A percentile compares a stretch with the other conserved stretches of the same genome.
phyloP scores from a whole-genome alignment of 2,329 filamentous ascomycete species.

The Pseudopithomyces maydicus region DNA sequence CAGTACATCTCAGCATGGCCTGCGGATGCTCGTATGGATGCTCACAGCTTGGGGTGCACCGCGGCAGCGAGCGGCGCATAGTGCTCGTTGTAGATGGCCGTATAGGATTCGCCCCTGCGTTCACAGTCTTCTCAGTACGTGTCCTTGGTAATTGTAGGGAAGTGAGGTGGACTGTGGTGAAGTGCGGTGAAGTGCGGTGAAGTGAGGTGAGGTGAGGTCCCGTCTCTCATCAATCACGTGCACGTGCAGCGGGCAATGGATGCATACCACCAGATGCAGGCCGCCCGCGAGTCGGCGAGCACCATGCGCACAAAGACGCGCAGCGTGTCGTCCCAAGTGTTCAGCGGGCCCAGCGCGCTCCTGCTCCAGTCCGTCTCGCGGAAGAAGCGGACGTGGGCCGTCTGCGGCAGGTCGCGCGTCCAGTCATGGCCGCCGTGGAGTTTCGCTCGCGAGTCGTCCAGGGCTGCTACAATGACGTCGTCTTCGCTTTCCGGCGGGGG shows the following conservation, averaged over 20 bases:
- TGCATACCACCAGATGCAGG: conserved; percentile 42
- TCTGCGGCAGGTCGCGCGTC: conserved; percentile 35
- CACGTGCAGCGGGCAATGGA: no score
- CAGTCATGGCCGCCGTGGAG: conserved; percentile 19
- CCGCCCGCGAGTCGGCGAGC: conserved; percentile 38
- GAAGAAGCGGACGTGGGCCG: conserved; percentile 41
- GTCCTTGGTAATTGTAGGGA: no score
- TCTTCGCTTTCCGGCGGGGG: neutral
- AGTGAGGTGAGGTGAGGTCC: no score
- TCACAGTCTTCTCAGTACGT: neutral
- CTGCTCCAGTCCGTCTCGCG: conserved; percentile 31
- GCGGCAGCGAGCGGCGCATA: conserved; percentile 33
- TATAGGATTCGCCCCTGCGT: conserved; percentile 28
- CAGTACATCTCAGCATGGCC: neutral
- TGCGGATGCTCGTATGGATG: neutral
- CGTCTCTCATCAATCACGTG: no score
- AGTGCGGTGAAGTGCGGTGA: no score
- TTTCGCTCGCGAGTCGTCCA: neutral
- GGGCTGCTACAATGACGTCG: neutral
- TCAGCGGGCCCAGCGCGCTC: conserved; percentile 31
- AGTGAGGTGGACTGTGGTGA: no score
- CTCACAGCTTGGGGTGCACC: conserved; percentile 31
- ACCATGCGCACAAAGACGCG: conserved; percentile 35
- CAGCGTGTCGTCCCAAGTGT: conserved; percentile 32
- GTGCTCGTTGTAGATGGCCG: conserved; percentile 40